These are phyloP conservation scores for Aspergillus ruber DNA, from an alignment of 2,329 filamentous ascomycete species.

Conservation along the genomic window DNA sequence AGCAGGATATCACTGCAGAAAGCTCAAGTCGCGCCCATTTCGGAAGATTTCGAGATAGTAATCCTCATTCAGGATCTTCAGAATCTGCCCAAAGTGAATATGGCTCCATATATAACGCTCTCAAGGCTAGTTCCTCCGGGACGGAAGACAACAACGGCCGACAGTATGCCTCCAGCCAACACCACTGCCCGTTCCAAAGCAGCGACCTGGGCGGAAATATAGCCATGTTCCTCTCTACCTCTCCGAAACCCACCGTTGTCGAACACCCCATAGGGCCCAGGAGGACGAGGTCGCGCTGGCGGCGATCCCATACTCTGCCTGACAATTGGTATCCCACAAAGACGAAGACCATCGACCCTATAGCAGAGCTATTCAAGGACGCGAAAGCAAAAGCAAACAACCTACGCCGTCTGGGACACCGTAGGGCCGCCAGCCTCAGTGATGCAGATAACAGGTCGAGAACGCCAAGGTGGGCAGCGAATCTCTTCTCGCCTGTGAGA, in stretches of 20 bases:
- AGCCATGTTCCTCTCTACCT: conserved; percentile 21
- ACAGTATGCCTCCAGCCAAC: background rate
- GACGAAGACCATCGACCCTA: background rate
- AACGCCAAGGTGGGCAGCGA: conserved; percentile 17
- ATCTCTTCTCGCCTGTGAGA: conserved; percentile 20
- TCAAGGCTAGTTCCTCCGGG: conserved; percentile 21
- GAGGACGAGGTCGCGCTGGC: conserved; percentile 11
- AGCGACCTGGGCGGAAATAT: conserved; percentile 20
- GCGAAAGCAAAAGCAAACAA: background rate
- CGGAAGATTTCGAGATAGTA: background rate
- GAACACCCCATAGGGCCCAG: background rate
- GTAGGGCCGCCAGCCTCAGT: conserved; percentile 21
- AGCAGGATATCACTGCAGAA: background rate
- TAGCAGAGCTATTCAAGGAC: background rate
- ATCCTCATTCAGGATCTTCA: conserved; percentile 7
- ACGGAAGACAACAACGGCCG: conserved; percentile 10
- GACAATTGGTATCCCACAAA: conserved; percentile 2
- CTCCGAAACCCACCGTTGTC: conserved; percentile 3
- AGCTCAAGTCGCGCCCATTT: background rate
- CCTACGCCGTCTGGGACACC: conserved; percentile 4
- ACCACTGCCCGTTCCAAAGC: conserved; percentile 4
- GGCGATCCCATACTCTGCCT: conserved; percentile 12
- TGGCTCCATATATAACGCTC: conserved; percentile 33
- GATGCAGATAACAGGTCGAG: conserved; percentile 15
- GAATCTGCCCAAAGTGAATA: conserved; percentile 30